Percentiles rank a stretch among this genome's conserved stretches.
Evolutionary conservation across 2,329 filamentous ascomycete genomes (phyloP).

Genomic region (Akanthomyces dipterigenus): DNA sequence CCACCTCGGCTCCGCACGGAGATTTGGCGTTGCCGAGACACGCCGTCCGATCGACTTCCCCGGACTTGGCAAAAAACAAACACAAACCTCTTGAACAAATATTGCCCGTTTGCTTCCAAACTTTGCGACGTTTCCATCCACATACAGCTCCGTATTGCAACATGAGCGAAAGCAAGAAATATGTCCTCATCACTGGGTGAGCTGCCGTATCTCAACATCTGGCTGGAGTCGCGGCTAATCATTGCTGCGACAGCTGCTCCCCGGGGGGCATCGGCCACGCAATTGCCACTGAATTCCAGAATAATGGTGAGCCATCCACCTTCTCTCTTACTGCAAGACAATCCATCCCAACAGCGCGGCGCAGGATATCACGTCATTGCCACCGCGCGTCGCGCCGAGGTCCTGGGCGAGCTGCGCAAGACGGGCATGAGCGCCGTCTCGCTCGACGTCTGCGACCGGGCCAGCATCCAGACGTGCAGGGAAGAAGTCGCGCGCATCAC

Average conservation of each 20-base stretch:
- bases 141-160: not conserved
- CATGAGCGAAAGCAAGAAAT: slow-evolving; percentile 26
- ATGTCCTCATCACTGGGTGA: slow-evolving; percentile 45
- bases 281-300: slow-evolving; percentile 33
- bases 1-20: not conserved
- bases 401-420: slow-evolving; percentile 38
- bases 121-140: not conserved
- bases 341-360: slow-evolving; percentile 14
- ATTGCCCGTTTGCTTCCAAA: not conserved
- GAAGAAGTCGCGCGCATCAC: slow-evolving; percentile 41
- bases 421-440: slow-evolving; percentile 42
- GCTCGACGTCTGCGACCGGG: slow-evolving; percentile 46
- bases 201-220: slow-evolving; percentile 4
- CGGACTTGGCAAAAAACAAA: not conserved
- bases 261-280: slow-evolving; percentile 53
- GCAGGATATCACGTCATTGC: slow-evolving; percentile 49
- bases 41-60: not conserved
- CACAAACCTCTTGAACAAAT: not conserved
- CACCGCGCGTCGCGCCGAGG: slow-evolving; percentile 44
- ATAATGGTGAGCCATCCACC: not conserved
- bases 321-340: slow-evolving; percentile 26
- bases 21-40: not conserved
- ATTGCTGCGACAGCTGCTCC: slow-evolving; percentile 40
- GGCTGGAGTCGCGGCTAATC: not conserved
- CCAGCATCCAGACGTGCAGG: slow-evolving; percentile 43